Percentiles rank a stretch among this genome's conserved stretches.
phyloP scores from a whole-genome alignment of 805 yeast species.

The Ogataea methanolica region DNA sequence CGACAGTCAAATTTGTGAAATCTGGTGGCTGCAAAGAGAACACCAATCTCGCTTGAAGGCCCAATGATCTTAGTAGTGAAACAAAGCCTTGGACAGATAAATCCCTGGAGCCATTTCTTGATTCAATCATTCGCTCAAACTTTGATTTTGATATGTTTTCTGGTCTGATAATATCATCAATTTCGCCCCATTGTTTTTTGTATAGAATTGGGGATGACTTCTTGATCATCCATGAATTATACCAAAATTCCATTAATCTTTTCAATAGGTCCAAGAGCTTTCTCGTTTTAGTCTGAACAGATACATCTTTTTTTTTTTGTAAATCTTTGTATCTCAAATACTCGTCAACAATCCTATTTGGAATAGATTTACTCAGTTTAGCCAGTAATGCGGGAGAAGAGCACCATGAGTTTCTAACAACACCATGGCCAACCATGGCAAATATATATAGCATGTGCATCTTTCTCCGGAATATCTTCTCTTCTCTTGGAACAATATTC shows the following conservation, averaged over 20 bases:
- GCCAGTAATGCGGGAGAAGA: conserved; percentile 40
- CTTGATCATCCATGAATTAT: conserved; percentile 24
- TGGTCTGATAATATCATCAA: conserved; percentile 22
- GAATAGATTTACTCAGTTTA: conserved; percentile 41
- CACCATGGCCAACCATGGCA: conserved; percentile 62
- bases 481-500: conserved; percentile 46
- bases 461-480: conserved; percentile 44
- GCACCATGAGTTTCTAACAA: conserved; percentile 71
- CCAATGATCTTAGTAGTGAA: conserved; percentile 63
- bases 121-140: conserved; percentile 40
- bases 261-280: conserved; percentile 74
- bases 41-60: conserved; percentile 67
- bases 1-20: conserved; percentile 42
- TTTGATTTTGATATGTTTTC: conserved; percentile 31
- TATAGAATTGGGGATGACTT: conserved; percentile 43
- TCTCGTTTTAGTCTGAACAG: conserved; percentile 47
- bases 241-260: conserved; percentile 61
- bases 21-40: conserved; percentile 91
- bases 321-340: conserved; percentile 30
- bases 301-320: conserved; percentile 11
- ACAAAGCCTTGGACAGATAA: conserved; percentile 86
- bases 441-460: conserved; percentile 59
- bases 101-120: conserved; percentile 68
- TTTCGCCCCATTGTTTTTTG: conserved; percentile 47
- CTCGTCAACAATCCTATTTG: conserved; percentile 41